Percentiles rank a stretch among this genome's conserved stretches.
phyloP scores from a whole-genome alignment of 768 basidiomycete genomes.

The Gyrodon lividus region DNA sequence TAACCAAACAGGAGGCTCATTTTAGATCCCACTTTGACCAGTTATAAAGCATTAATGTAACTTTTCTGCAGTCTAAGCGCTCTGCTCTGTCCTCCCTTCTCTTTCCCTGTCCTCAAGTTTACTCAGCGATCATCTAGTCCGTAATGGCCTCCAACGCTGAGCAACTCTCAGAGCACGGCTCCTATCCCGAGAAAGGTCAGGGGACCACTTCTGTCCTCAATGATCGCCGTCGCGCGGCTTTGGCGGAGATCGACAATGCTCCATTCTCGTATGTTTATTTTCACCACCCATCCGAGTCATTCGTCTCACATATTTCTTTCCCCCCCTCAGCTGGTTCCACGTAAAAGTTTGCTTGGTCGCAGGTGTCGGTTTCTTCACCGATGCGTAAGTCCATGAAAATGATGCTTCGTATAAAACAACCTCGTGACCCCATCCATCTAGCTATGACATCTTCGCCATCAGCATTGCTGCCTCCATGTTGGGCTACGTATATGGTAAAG shows the following conservation, averaged over 20 bases:
- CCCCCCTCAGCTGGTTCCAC: conserved; percentile 69
- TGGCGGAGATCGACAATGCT: conserved; percentile 86
- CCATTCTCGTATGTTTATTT: conserved; percentile 63
- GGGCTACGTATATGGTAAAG: conserved; percentile 69
- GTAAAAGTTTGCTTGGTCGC: conserved; percentile 69
- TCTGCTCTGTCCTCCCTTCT: no score
- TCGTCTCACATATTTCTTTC: background rate
- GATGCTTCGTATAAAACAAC: background rate
- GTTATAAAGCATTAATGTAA: conserved; percentile 8
- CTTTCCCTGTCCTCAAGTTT: conserved; percentile 1
- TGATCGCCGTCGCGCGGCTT: conserved; percentile 74
- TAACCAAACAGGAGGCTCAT: background rate
- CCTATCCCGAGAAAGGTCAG: conserved; percentile 27
- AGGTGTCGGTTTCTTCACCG: conserved; percentile 91
- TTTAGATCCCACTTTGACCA: background rate
- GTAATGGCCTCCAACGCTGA: conserved; percentile 23
- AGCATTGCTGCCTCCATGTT: conserved; percentile 84
- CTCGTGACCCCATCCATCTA: conserved; percentile 5
- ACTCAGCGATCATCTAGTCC: background rate
- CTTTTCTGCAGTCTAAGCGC: background rate
- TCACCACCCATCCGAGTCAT: background rate
- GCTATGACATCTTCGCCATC: conserved; percentile 87
- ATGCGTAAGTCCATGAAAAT: conserved; percentile 52
- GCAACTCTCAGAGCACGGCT: conserved; percentile 29
- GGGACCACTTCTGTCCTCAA: conserved; percentile 47